phyloP scores from a whole-genome alignment of 805 yeast species.

The Nakazawaea pomicola region DNA sequence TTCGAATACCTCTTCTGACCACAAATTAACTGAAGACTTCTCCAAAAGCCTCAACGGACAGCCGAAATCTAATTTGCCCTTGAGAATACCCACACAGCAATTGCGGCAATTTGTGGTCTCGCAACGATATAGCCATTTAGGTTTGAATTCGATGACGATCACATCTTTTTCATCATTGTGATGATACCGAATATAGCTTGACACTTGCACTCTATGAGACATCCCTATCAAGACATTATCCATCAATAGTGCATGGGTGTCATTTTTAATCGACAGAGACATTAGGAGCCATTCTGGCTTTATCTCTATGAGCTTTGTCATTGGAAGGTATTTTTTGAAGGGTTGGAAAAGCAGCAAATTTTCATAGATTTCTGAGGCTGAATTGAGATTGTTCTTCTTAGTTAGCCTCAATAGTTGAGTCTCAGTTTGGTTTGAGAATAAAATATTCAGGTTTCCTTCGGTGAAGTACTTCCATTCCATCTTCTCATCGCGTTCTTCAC shows the following conservation, averaged over 20 bases:
- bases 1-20: slow-evolving; percentile 29
- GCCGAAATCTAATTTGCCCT: slow-evolving; percentile 26
- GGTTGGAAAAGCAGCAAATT: slow-evolving; percentile 1
- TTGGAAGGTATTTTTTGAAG: not conserved
- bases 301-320: not conserved
- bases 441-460: slow-evolving; percentile 9
- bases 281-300: not conserved
- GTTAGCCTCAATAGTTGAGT: not conserved
- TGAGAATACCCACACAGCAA: slow-evolving; percentile 33
- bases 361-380: not conserved
- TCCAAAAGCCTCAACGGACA: slow-evolving; percentile 38
- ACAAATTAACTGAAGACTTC: slow-evolving; percentile 25
- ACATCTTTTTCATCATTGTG: not conserved
- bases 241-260: slow-evolving; percentile 4
- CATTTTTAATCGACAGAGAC: not conserved
- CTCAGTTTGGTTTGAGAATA: slow-evolving; percentile 3
- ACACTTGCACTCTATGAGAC: slow-evolving; percentile 6
- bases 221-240: slow-evolving; percentile 12
- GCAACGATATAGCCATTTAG: slow-evolving; percentile 46
- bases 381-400: not conserved
- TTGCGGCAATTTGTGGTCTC: slow-evolving; percentile 36
- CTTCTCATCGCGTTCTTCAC: not conserved
- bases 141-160: slow-evolving; percentile 39
- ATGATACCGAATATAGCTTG: slow-evolving; percentile 2
- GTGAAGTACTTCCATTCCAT: slow-evolving; percentile 7